Conservation (phyloP, 371 early-diverging fungal genomes). For the Actinomortierella wolfii region DNA sequence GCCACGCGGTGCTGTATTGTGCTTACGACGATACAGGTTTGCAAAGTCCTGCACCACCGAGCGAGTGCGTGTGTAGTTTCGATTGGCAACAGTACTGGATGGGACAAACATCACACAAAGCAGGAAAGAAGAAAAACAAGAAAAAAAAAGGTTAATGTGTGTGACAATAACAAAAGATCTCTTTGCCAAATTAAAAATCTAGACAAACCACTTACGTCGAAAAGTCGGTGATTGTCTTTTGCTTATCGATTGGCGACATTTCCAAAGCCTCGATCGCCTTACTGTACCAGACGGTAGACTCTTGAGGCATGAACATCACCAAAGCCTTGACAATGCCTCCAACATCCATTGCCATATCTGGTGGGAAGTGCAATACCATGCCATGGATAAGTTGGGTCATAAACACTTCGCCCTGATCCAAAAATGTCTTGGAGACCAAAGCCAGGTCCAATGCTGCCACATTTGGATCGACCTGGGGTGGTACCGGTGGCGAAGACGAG, state of each 20-base stretch:
- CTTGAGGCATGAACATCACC: constrained; percentile 50
- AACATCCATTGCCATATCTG: constrained; percentile 54
- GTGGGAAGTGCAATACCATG: constrained; percentile 52
- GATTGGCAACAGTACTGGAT: constrained; percentile 23
- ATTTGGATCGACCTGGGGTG: constrained; percentile 19
- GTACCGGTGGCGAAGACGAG: constrained; percentile 30
- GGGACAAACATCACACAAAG: too few species aligned
- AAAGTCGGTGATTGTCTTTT: constrained; percentile 28
- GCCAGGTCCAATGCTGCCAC: constrained; percentile 31
- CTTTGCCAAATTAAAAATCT: too few species aligned
- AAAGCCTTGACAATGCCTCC: constrained; percentile 50
- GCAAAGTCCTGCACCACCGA: constrained; percentile 33
- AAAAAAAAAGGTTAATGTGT: neutral
- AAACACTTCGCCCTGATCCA: constrained; percentile 45
- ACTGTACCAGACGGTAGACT: constrained; percentile 32
- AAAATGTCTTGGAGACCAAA: constrained; percentile 44
- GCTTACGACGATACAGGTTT: constrained; percentile 28
- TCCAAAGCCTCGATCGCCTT: constrained; percentile 28
- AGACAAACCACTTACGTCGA: constrained; percentile 14
- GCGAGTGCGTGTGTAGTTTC: constrained; percentile 32
- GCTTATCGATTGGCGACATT: constrained; percentile 26
- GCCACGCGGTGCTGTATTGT: constrained; percentile 25
- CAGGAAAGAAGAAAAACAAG: neutral
- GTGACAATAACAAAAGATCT: neutral
- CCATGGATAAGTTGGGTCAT: constrained; percentile 51